Evolutionary conservation across 441 rosid genomes (phyloP).

Genomic region (Geranium incanum): DNA sequence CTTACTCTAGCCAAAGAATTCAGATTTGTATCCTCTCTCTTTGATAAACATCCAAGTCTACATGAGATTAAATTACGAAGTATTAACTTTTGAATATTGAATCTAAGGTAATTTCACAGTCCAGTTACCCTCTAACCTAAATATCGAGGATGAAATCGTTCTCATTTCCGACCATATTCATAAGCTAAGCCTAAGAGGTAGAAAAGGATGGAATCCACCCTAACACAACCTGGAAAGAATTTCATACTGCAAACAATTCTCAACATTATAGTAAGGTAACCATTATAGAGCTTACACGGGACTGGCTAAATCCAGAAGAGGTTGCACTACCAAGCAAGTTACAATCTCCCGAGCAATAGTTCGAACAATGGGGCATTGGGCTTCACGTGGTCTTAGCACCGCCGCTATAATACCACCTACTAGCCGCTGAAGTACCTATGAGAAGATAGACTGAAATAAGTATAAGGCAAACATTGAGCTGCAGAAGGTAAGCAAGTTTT

Average conservation of each 20-base stretch:
- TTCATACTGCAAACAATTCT: not conserved
- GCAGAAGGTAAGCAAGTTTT: conserved; percentile 6
- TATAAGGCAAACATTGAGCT: conserved; percentile 17
- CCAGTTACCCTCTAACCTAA: not conserved
- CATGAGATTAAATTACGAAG: not conserved
- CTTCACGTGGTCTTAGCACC: conserved; percentile 80
- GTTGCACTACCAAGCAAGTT: conserved; percentile 90
- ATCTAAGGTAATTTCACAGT: not conserved
- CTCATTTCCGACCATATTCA: not conserved
- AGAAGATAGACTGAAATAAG: conserved; percentile 17
- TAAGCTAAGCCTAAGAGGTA: not conserved
- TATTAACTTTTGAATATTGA: not conserved
- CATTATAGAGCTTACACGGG: conserved; percentile 55
- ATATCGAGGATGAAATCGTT: not conserved
- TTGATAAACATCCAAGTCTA: not conserved
- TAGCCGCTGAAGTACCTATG: conserved; percentile 73
- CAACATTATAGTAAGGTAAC: not conserved
- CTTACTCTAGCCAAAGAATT: not conserved
- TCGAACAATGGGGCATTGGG: conserved; percentile 80
- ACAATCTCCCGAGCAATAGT: conserved; percentile 89
- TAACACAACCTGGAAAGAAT: not conserved
- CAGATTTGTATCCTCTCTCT: not conserved
- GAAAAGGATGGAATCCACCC: not conserved
- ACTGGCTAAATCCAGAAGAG: conserved; percentile 72
- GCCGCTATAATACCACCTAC: conserved; percentile 76